Evolutionary conservation across 192 early-diverging fungal genomes (phyloP).

Genomic region (Kappamyces sp.): DNA sequence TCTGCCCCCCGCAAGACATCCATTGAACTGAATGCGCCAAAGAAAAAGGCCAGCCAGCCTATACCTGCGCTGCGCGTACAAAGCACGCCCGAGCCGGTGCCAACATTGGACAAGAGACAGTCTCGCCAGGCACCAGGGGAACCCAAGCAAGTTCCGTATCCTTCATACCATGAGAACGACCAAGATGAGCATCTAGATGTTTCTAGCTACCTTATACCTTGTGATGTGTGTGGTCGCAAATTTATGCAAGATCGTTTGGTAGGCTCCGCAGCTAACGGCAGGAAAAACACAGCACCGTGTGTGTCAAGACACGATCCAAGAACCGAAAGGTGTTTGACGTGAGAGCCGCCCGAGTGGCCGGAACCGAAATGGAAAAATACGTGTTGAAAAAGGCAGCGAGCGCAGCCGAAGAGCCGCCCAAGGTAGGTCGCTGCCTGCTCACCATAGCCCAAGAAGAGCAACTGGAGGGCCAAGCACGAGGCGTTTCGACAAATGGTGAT

Average conservation of each 20-base stretch:
- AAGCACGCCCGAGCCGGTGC: neutral
- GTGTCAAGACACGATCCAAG: constrained; percentile 31
- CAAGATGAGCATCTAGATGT: neutral
- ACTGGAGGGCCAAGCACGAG: constrained; percentile 45
- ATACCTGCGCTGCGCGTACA: neutral
- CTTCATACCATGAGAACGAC: constrained; percentile 8
- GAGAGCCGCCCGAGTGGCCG: constrained; percentile 36
- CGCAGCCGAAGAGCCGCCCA: constrained; percentile 14
- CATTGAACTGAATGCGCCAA: too few relatives aligned
- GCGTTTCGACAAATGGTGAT: constrained; percentile 44
- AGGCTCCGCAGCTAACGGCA: constrained; percentile 10
- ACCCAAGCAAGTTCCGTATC: constrained; percentile 2
- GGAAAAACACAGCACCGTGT: constrained; percentile 41
- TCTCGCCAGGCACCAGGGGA: neutral
- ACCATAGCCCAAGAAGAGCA: constrained; percentile 24
- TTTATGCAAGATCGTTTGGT: constrained; percentile 43
- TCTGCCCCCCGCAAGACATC: too few relatives aligned
- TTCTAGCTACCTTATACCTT: constrained; percentile 20
- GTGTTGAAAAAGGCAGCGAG: constrained; percentile 15
- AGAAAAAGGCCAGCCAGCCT: neutral
- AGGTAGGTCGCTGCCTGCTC: neutral
- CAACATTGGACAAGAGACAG: neutral
- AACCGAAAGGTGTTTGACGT: constrained; percentile 44
- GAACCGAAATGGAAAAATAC: constrained; percentile 51
- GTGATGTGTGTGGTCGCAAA: constrained; percentile 39